Percentiles rank a stretch among this genome's conserved stretches.
Conservation (phyloP, 176 grass and related monocot genomes). For the Aechmea fasciata region DNA sequence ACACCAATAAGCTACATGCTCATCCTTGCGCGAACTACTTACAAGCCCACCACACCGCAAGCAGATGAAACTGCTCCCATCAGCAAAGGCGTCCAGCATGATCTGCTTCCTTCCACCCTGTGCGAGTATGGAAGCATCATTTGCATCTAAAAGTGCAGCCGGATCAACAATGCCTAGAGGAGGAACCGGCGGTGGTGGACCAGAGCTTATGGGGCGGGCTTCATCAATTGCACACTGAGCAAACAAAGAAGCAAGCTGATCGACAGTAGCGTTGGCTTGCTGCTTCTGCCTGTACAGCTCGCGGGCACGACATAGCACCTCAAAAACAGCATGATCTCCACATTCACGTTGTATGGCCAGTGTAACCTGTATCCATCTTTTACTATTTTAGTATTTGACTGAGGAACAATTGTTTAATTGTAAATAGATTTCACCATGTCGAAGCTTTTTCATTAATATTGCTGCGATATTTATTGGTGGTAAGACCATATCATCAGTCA, state of each 20-base stretch:
- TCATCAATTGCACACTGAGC: conserved; percentile 90
- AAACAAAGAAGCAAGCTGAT: conserved; percentile 72
- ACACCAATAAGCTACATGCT: conserved; percentile 86
- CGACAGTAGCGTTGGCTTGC: conserved; percentile 31
- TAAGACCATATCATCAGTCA: too few species aligned
- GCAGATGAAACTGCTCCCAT: conserved; percentile 96
- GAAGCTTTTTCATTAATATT: too few species aligned
- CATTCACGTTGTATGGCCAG: conserved; percentile 71
- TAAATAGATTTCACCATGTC: background rate
- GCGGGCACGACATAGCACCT: conserved; percentile 64
- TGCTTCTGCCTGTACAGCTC: conserved; percentile 59
- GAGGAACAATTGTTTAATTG: background rate
- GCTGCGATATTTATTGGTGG: too few species aligned
- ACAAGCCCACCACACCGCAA: conserved; percentile 74
- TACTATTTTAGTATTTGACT: background rate
- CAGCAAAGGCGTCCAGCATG: conserved; percentile 78
- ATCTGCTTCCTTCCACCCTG: conserved; percentile 72
- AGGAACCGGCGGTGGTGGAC: conserved; percentile 13
- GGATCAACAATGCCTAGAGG: conserved; percentile 22
- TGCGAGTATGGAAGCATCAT: conserved; percentile 60
- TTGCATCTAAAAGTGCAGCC: conserved; percentile 33
- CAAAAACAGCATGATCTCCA: conserved; percentile 68
- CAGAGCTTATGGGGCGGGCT: conserved; percentile 30
- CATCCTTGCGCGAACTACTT: conserved; percentile 67
- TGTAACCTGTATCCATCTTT: conserved; percentile 34